A percentile compares a stretch with the other conserved stretches of the same genome.
Evolutionary conservation across 352 stramenopile genomes (phyloP).

Genomic region (Phytophthora cryptogea): DNA sequence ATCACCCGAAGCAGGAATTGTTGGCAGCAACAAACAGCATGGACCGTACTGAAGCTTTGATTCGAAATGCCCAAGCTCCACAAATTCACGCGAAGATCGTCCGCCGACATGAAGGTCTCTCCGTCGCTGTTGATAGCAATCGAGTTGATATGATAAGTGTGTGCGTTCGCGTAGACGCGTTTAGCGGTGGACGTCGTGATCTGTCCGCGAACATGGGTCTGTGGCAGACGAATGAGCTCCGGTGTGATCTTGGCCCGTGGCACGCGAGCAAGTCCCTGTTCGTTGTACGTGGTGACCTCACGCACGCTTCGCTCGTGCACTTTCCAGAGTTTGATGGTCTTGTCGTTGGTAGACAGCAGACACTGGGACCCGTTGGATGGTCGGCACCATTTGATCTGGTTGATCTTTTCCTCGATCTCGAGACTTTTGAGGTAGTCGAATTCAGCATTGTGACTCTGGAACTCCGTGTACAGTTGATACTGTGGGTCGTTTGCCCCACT

Average conservation of each 20-base stretch:
- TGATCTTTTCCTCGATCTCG: constrained; percentile 98
- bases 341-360: constrained; percentile 96
- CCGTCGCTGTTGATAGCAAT: constrained; percentile 94
- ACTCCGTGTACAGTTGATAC: constrained; percentile 91
- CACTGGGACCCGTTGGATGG: constrained; percentile 90
- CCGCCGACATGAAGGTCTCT: constrained; percentile 95
- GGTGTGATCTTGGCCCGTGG: constrained; percentile 28
- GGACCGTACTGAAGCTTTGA: constrained; percentile 88
- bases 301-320: constrained; percentile 82
- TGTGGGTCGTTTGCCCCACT: constrained; percentile 37
- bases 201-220: constrained; percentile 54
- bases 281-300: constrained; percentile 79
- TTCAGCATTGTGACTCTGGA: constrained; percentile 96
- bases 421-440: constrained; percentile 98
- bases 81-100: constrained; percentile 96
- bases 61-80: constrained; percentile 93
- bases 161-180: constrained; percentile 92
- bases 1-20: not conserved
- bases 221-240: constrained; percentile 59
- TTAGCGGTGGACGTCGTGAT: constrained; percentile 81
- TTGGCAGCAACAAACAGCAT: not conserved
- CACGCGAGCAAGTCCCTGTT: constrained; percentile 38
- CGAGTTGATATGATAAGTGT: constrained; percentile 98
- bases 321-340: constrained; percentile 98
- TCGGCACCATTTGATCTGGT: constrained; percentile 96